A percentile compares a stretch with the other conserved stretches of the same genome.
Conservation (phyloP, 257 asterid species). For the Solanum arcanum region DNA sequence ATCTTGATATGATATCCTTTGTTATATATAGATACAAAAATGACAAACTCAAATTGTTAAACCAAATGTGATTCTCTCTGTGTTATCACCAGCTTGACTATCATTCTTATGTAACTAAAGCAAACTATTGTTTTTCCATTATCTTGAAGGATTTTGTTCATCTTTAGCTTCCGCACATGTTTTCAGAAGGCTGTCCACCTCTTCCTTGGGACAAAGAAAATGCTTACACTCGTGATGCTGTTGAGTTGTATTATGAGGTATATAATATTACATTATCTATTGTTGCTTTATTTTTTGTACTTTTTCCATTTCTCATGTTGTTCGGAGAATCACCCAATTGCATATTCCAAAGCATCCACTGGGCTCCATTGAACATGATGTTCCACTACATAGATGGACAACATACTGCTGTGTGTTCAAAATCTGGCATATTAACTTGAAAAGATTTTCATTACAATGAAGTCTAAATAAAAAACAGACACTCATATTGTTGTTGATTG, state of each 20-base stretch:
- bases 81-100: neutral
- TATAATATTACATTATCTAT: neutral
- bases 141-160: neutral
- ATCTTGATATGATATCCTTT: constrained; percentile 93
- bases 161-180: constrained; percentile 80
- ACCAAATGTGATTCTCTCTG: neutral
- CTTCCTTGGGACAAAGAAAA: constrained; percentile 72
- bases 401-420: neutral
- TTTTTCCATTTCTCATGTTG: neutral
- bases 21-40: neutral
- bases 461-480: neutral
- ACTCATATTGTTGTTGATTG: neutral
- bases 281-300: neutral
- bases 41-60: neutral
- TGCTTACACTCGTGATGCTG: constrained; percentile 66
- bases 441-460: neutral
- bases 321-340: neutral
- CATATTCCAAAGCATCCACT: neutral
- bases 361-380: neutral
- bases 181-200: constrained; percentile 68
- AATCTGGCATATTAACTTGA: neutral
- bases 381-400: neutral
- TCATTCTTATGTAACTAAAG: neutral
- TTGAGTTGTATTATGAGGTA: constrained; percentile 93
- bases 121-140: neutral